Conservation (phyloP, 805 yeast genomes). For the Hanseniaspora clermontiae region DNA sequence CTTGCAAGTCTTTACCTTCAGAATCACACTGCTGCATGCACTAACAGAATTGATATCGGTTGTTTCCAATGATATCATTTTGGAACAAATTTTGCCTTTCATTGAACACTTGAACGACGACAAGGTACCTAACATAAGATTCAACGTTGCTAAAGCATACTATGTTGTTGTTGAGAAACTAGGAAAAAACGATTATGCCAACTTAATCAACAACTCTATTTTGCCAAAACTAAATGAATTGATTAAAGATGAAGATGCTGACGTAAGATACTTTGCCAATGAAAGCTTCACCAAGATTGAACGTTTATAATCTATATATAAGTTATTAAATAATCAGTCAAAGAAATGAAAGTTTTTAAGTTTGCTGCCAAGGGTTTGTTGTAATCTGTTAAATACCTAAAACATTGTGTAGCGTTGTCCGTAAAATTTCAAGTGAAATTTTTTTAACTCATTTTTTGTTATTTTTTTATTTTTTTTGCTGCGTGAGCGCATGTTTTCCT, state of each 20-base stretch:
- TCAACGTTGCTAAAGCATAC: conserved; percentile 84
- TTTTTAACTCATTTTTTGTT: neutral
- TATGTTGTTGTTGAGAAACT: conserved; percentile 47
- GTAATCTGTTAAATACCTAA: too few species aligned
- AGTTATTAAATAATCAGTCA: too few species aligned
- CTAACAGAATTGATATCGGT: conserved; percentile 72
- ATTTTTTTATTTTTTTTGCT: neutral
- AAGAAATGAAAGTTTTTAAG: too few species aligned
- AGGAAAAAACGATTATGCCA: conserved; percentile 23
- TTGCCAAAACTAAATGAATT: conserved; percentile 55
- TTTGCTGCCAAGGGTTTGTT: too few species aligned
- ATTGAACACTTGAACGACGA: conserved; percentile 60
- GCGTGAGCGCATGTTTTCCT: neutral
- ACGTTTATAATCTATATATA: conserved; percentile 13
- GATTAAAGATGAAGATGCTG: conserved; percentile 64
- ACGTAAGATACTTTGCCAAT: conserved; percentile 75
- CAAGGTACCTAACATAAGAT: conserved; percentile 87
- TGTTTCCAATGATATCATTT: conserved; percentile 43
- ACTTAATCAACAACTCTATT: conserved; percentile 40
- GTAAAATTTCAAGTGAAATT: neutral
- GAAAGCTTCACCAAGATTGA: conserved; percentile 40
- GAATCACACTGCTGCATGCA: conserved; percentile 83
- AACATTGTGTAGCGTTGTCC: neutral
- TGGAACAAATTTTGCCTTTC: conserved; percentile 64
- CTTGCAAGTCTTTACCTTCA: conserved; percentile 63